These are phyloP conservation scores for Mycena albidolilacea DNA, from an alignment of 768 basidiomycete genomes.

Conservation along the genomic window DNA sequence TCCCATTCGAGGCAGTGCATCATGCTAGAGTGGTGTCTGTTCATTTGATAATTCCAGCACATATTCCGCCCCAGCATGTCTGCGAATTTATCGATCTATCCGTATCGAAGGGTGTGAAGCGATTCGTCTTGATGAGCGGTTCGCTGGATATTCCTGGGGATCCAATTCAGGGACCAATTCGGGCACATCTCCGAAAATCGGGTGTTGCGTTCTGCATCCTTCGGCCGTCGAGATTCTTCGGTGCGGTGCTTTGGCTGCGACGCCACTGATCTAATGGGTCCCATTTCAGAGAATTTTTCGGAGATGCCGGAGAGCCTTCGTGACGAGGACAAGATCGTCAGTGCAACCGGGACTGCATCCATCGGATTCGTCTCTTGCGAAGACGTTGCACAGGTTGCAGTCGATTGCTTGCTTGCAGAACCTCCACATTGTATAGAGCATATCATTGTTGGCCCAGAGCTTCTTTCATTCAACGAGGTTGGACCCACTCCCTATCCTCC, in stretches of 20 bases:
- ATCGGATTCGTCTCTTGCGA: slow-evolving; percentile 29
- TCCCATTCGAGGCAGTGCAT: slow-evolving; percentile 30
- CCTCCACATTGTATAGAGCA: slow-evolving; percentile 17
- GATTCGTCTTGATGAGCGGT: slow-evolving; percentile 32
- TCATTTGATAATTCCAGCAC: slow-evolving; percentile 25
- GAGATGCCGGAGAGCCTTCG: slow-evolving; percentile 30
- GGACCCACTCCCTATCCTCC: neutral
- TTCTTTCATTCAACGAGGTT: slow-evolving; percentile 32
- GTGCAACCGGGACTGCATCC: slow-evolving; percentile 16
- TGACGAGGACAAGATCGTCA: slow-evolving; percentile 27
- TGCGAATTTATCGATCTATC: slow-evolving; percentile 31
- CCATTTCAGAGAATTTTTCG: slow-evolving; percentile 19
- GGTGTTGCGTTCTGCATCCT: slow-evolving; percentile 28
- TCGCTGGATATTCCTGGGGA: slow-evolving; percentile 22
- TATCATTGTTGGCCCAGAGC: slow-evolving; percentile 33
- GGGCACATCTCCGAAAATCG: slow-evolving; percentile 17
- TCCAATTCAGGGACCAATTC: slow-evolving; percentile 27
- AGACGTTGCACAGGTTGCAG: slow-evolving; percentile 30
- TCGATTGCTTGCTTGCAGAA: slow-evolving; percentile 18
- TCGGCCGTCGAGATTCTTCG: slow-evolving; percentile 31
- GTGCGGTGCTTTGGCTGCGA: slow-evolving; percentile 12
- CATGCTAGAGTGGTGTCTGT: slow-evolving; percentile 5
- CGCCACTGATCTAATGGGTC: neutral
- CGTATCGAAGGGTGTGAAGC: slow-evolving; percentile 29
- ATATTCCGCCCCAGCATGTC: slow-evolving; percentile 6